Percentiles rank a stretch among this genome's conserved stretches.
These are phyloP conservation scores for Nothomitra cinnamomea DNA, from an alignment of 2,329 filamentous ascomycete species.

Conservation along the genomic window DNA sequence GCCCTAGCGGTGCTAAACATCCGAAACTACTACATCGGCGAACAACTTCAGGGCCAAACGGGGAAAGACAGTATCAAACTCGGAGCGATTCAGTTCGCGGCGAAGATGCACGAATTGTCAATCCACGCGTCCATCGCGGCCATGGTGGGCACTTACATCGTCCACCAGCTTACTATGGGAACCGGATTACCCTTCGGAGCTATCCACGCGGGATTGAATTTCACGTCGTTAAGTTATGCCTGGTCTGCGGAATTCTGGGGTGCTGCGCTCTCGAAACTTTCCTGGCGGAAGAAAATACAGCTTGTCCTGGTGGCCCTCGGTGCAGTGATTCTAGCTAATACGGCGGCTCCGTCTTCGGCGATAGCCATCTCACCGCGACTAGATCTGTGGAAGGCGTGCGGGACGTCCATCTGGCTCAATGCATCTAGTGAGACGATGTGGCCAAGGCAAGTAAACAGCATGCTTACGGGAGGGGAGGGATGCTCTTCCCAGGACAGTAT, in stretches of 20 bases:
- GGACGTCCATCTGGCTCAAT: constrained; percentile 10
- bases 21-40: constrained; percentile 13
- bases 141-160: constrained; percentile 13
- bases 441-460: constrained; percentile 5
- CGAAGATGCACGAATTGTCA: constrained; percentile 15
- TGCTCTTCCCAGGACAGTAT: neutral
- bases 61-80: constrained; percentile 14
- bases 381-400: constrained; percentile 10
- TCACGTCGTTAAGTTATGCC: constrained; percentile 13
- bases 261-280: constrained; percentile 8
- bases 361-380: constrained; percentile 13
- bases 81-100: constrained; percentile 14
- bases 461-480: neutral
- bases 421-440: constrained; percentile 9
- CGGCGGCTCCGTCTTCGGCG: constrained; percentile 13
- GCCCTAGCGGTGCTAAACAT: constrained; percentile 12
- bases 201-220: constrained; percentile 12
- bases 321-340: constrained; percentile 11
- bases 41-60: constrained; percentile 9
- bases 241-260: constrained; percentile 14
- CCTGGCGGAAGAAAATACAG: constrained; percentile 8
- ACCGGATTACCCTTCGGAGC: constrained; percentile 14
- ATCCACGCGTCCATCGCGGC: constrained; percentile 15
- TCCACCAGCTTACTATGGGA: constrained; percentile 10
- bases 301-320: constrained; percentile 9